Percentiles rank a stretch among this genome's conserved stretches.
Conservation (phyloP, 805 yeast genomes). For the Zygosaccharomyces rouxii region DNA sequence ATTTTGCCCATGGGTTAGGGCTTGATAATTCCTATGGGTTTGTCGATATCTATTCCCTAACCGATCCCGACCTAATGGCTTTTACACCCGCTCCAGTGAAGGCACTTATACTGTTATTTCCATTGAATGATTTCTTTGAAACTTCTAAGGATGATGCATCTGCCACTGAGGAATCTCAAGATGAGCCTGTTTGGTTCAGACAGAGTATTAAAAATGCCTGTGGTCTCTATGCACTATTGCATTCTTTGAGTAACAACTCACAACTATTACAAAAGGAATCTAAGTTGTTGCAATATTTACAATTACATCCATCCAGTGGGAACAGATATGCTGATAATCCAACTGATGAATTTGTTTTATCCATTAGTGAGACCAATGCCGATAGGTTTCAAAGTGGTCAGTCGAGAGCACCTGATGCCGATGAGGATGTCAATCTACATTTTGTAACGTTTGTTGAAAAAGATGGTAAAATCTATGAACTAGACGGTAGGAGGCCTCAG, state of each 20-base stretch:
- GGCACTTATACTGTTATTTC: conserved; percentile 77
- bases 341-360: conserved; percentile 33
- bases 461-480: conserved; percentile 63
- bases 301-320: conserved; percentile 25
- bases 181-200: conserved; percentile 60
- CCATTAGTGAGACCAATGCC: conserved; percentile 21
- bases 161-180: conserved; percentile 5
- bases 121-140: conserved; percentile 64
- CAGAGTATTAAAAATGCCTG: conserved; percentile 88
- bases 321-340: conserved; percentile 44
- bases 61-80: conserved; percentile 74
- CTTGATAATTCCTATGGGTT: conserved; percentile 56
- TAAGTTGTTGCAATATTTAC: conserved; percentile 18
- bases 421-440: conserved; percentile 57
- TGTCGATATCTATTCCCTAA: conserved; percentile 78
- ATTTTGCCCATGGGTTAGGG: conserved; percentile 65
- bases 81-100: conserved; percentile 78
- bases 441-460: conserved; percentile 67
- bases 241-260: conserved; percentile 44
- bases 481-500: conserved; percentile 74
- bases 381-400: conserved; percentile 45
- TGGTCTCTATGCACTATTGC: conserved; percentile 85
- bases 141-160: conserved; percentile 36
- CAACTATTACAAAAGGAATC: conserved; percentile 25
- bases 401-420: conserved; percentile 62